Evolutionary conservation across 139 green algal genomes (phyloP).

Genomic region (Chlamydomonas incerta): DNA sequence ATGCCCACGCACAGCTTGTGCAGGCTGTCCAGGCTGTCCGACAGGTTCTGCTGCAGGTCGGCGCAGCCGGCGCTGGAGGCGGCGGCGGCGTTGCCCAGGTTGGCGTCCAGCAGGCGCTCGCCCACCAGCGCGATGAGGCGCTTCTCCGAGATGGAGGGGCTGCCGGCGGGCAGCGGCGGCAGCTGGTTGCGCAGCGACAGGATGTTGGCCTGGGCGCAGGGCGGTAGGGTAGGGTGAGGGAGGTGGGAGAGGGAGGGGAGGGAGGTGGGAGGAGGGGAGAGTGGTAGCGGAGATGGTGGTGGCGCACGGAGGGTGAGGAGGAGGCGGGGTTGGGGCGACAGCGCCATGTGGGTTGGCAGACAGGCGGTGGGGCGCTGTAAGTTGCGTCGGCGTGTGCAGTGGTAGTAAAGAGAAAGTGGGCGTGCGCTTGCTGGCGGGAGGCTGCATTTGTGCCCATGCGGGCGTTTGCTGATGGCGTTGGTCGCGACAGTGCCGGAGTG

Average conservation of each 20-base stretch:
- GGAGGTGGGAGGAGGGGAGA: background rate
- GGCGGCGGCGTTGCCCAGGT: background rate
- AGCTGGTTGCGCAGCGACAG: constrained; percentile 79
- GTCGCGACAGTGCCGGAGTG: no score
- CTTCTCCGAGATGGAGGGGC: constrained; percentile 58
- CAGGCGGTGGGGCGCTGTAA: no score
- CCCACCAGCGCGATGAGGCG: constrained; percentile 81
- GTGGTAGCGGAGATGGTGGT: background rate
- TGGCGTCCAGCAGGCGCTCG: constrained; percentile 82
- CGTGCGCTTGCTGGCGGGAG: no score
- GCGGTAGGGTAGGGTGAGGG: background rate
- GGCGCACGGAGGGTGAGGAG: background rate
- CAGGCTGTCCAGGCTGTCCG: constrained; percentile 56
- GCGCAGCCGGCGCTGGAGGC: background rate
- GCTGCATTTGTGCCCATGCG: no score
- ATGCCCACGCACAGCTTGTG: constrained; percentile 81
- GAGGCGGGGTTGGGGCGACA: no score
- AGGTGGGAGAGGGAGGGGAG: background rate
- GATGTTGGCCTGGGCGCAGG: constrained; percentile 70
- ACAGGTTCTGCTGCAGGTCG: constrained; percentile 53
- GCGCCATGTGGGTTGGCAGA: no score
- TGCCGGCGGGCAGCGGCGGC: background rate
- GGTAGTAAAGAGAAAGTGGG: no score
- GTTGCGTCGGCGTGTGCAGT: no score
- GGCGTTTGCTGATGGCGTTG: no score